A percentile compares a stretch with the other conserved stretches of the same genome.
Evolutionary conservation across 192 early-diverging fungal genomes (phyloP).

Genomic region (Cetraspora pellucida): DNA sequence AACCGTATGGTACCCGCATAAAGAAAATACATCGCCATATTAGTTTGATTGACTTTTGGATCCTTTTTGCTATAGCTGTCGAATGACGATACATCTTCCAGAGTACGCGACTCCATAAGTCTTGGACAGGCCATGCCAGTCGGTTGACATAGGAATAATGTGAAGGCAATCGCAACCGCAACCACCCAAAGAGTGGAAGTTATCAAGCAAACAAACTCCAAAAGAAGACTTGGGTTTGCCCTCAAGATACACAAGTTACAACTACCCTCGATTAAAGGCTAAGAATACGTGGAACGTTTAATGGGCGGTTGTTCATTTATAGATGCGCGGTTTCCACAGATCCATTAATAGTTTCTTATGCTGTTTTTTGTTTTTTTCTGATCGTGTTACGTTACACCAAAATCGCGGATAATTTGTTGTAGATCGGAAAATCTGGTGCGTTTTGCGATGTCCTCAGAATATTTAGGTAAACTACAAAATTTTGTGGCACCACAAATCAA

Average conservation of each 20-base stretch:
- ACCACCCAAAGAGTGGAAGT: conserved; percentile 25
- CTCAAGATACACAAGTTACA: conserved; percentile 30
- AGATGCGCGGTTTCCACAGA: no score
- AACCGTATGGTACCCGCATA: neutral
- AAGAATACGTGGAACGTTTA: conserved; percentile 12
- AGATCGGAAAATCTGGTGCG: no score
- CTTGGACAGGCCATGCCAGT: conserved; percentile 28
- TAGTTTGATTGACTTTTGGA: conserved; percentile 14
- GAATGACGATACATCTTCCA: conserved; percentile 26
- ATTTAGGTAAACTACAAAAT: neutral
- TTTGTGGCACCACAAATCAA: neutral
- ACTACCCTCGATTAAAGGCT: conserved; percentile 29
- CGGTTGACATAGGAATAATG: conserved; percentile 9
- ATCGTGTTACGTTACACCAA: no score
- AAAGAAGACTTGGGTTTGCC: conserved; percentile 22
- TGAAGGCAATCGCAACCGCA: conserved; percentile 10
- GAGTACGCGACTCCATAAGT: conserved; percentile 24
- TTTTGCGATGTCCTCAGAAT: neutral
- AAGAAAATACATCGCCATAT: conserved; percentile 17
- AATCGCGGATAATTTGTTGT: no score
- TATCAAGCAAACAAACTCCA: conserved; percentile 25
- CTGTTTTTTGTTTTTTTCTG: no score
- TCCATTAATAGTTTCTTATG: no score
- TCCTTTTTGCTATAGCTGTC: conserved; percentile 27
- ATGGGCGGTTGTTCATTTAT: no score